Base-by-base conservation (phyloP, 2,329 filamentous ascomycete species). In the Myriosclerotinia scirpicola region DNA sequence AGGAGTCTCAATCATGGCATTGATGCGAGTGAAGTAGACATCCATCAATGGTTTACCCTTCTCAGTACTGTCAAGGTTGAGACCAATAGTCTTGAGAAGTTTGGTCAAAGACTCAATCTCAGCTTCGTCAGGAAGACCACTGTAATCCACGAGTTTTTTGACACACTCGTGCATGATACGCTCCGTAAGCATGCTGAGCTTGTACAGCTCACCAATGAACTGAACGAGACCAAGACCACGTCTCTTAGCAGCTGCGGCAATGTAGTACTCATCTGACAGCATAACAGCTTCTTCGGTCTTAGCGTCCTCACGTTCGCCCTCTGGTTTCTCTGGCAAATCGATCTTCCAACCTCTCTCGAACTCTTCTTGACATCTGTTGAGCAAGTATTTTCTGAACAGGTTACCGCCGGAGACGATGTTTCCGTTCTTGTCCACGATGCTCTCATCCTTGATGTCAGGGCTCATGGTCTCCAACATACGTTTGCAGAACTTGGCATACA, bases 91-190 rank as follows among this genome's bases (percentile, higher is more conserved):
- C 72, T 90, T 88, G 69, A 99, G 86, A 70, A 99, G 85, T 81
- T 96, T 97, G 75, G 90, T 93, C 79, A 99, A 87, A 73, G 92
- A 96, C 84, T 99, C 95, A 68, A 99, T 90, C 78, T 97, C 93
- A 64, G 94, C 91, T 81, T 99, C 95, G 74, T 99, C 95, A 54
- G 95, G 95, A 69, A 92, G 82, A 69, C 92, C 93, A 76, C 94
- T 90, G 79, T 96, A 98, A 80, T 99, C 94, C 72, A 99, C 91
- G 70, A 99, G 86, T 80, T 96, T 97, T 82, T 93, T 90, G 38
- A 99, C 93, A 85, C 95, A 99, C 80, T 97, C 92, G 82, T 99
- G 94, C 95, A 99, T 99, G 81, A 99, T 99, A 78, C 94, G 91
- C 79, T 97, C 92, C 69, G 95, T 99, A 79, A 99, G 86, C 95